These are phyloP conservation scores for Fusarium globosum DNA, from an alignment of 2,329 filamentous ascomycete species.

Conservation along the genomic window DNA sequence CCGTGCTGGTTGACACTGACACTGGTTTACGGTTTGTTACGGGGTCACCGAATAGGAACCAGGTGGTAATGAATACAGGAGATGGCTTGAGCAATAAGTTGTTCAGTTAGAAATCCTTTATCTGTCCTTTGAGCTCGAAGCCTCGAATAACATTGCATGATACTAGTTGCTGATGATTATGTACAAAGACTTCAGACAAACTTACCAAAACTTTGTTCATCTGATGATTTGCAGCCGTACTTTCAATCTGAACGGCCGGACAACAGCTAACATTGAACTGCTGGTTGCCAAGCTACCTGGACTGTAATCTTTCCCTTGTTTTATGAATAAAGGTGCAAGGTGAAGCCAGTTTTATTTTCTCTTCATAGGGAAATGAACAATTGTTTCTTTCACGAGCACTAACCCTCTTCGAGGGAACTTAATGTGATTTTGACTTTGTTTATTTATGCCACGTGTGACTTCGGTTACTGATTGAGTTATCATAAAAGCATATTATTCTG, in stretches of 20 bases:
- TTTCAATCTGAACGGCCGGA: neutral
- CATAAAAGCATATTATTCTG: too few relatives aligned
- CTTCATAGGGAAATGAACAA: neutral
- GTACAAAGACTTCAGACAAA: neutral
- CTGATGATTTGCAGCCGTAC: neutral
- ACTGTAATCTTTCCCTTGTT: neutral
- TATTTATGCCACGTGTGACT: too few relatives aligned
- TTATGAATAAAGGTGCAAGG: neutral
- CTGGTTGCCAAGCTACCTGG: neutral
- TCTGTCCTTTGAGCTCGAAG: neutral
- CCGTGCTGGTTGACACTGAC: neutral
- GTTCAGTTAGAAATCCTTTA: neutral
- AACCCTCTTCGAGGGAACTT: too few relatives aligned
- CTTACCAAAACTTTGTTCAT: neutral
- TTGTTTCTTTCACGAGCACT: neutral
- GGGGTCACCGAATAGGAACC: neutral
- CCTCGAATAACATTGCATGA: neutral
- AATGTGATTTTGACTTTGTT: too few relatives aligned
- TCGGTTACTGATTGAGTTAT: too few relatives aligned
- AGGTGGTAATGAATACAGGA: neutral
- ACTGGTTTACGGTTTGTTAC: neutral
- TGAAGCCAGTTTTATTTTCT: neutral
- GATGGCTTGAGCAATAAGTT: too few relatives aligned
- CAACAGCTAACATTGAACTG: neutral
- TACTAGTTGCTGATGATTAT: rapidly evolving